Evolutionary conservation across 768 basidiomycete species (phyloP), one percentile per base, ranked within the genome.

Genomic region (Macrolepiota fuliginosa): DNA sequence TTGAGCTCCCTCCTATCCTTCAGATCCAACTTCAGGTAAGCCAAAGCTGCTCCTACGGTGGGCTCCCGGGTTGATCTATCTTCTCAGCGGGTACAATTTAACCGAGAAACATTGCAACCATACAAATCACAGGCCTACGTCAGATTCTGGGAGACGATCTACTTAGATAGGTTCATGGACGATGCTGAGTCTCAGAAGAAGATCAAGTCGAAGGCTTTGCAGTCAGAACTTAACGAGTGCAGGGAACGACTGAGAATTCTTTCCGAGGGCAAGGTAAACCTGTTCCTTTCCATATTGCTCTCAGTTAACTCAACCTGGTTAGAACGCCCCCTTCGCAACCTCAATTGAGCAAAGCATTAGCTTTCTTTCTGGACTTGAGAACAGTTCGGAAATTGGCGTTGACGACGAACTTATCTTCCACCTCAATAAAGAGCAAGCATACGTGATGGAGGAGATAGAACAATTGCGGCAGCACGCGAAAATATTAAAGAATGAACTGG

Each of bases 91-190:
- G 95, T 94, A 3, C 94, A 96, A 81, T 98, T 94, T 77, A 94
- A 98, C 70, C 85, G 94, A 9, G 90, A 93, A 66, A 94, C 91
- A 0, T 81, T 93, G 58, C 91, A 95, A 65, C 89, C 94, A 15
- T 94, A 92, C 79, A 99, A 99, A 73, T 94, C 92, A 4, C 96
- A 99, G 69, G 94, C 94, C 3, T 96, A 94, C 72, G 89, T 99
- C 65, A 91, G 88, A 68, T 97, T 96, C 70, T 87, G 82, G 17
- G 91, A 95, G 73, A 90, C 86, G 10, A 80, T 99, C 13, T 89
- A 85, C 69, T 86, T 98, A 84, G 95, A 97, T 72, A 88, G 97
- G 13, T 99, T 96, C 78, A 77, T 96, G 69, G 90, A 92, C 63
- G 83, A 79, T 52, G 90, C 86, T 2, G 83, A 91, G 67, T 79